Evolutionary conservation across 441 rosid species (phyloP), one percentile per base, ranked within the genome.

Genomic region (Euphorbia celastroides): DNA sequence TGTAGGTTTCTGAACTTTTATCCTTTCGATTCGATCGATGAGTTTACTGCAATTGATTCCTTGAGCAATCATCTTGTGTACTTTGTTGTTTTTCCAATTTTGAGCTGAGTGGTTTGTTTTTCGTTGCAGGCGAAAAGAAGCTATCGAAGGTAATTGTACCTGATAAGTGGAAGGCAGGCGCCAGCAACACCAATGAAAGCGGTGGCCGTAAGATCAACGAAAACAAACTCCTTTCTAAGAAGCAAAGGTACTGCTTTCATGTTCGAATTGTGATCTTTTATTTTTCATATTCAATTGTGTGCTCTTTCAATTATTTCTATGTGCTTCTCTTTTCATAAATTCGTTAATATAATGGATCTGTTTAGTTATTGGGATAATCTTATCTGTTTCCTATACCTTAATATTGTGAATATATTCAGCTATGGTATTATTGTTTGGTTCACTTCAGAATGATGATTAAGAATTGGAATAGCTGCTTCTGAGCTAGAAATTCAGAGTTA

Each of bases 81-180:
- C 9, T 34, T 34, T 34, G 9, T 3, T 34, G 38, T 9, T 34
- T 9, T 34, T 4, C 38, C 38, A 9, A 23, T 23, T 22, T 7
- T 6, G 26, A 28, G 5, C 12, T 62, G 1, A 34, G 48, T 22
- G 20, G 27, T 22, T 32, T n/a, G 61, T 48, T 19, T 36, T 7
- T n/a, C n/a, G 51, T 17, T 57, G 34, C 73, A 91, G 96, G 99
- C 64, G 90, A 91, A 83, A 93, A 85, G 90, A 93, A 93, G 86
- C 78, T 93, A 60, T 59, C 93, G 36, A 91, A 89, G 86, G 99
- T 93, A 68, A 93, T 93, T 48, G 96, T 93, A 57, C 97, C 99
- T 5, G 96, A 93, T 78, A 91, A 91, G 79, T 93, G 99, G 97
- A 91, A 93, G 86, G 96, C 88, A 77, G 97, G 97, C 48, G 99